Base-by-base conservation (phyloP, 2,329 filamentous ascomycete genomes). In the Aspergillus calidoustus region DNA sequence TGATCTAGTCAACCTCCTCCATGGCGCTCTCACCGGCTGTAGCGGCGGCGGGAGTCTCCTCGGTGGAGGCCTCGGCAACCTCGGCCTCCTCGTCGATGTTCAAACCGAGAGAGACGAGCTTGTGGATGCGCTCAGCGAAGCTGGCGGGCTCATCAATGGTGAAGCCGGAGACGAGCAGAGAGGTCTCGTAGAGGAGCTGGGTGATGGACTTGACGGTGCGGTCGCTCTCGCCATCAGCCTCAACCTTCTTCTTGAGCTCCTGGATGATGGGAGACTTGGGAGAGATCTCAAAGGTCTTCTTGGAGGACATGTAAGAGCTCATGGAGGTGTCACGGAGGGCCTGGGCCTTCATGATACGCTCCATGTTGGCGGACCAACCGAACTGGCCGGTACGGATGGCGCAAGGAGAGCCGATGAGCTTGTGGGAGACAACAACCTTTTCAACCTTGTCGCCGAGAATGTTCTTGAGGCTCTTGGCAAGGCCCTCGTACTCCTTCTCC, bases 241-340 rank as follows among this genome's bases (percentile, higher is more conserved):
- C 95, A 66, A 98, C 92, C 92, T 99, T 99, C 85, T 91, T 93
- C 92, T 96, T 97, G 77, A 99, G 90, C 88, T 98, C 95, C 89
- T 96, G 91, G 86, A 99, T 89, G 82, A 99, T 99, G 69, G 92
- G 79, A 74, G 92, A 97, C 87, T 95, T 94, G 81, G 95, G 95
- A n/a, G 95, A 98, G 83, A 99, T 98, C 87, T 99, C 95, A 73
- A 99, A 98, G 34, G 95, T 99, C 92, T 99, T 99, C 93, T 99
- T 99, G 80, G 94, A 98, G 70, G 92, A 96, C 95, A 99, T 99
- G 91, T 99, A 99, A 74, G 92, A 96, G 83, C 88, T 92, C 95
- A 99, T 99, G 76, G 93, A 97, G 72, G 95, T 99, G 85, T 99
- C 95, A 85, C 95, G 95, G 76, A 99, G 94, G 77, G 95, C 95